Evolutionary conservation across 108 stramenopile genomes (phyloP).

Genomic region (Discostella pseudostelligera): DNA sequence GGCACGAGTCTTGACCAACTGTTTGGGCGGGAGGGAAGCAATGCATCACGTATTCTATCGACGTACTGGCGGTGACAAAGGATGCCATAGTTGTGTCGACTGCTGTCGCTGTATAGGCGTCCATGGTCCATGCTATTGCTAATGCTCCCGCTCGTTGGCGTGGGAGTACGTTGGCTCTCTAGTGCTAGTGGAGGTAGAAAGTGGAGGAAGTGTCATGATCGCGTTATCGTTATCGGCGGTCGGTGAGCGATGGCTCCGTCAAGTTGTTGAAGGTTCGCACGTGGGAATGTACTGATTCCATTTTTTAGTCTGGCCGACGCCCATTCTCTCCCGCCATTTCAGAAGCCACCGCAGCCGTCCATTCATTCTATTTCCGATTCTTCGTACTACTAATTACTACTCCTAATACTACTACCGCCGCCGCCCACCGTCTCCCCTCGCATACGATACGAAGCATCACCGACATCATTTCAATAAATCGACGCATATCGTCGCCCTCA

Average conservation of each 20-base stretch:
- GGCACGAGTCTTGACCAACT: constrained; percentile 21
- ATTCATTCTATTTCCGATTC: background rate
- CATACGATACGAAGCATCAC: no score
- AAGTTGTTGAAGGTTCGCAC: no score
- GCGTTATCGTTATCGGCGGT: no score
- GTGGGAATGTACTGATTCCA: no score
- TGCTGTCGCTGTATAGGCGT: background rate
- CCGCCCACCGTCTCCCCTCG: background rate
- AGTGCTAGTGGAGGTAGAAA: no score
- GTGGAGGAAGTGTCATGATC: no score
- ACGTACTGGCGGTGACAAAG: constrained; percentile 43
- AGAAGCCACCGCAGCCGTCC: background rate
- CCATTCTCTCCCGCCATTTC: background rate
- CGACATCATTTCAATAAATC: no score
- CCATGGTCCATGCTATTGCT: background rate
- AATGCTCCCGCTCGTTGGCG: no score
- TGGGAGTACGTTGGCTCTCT: no score
- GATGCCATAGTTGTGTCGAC: constrained; percentile 26
- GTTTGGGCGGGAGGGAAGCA: constrained; percentile 16
- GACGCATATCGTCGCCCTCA: no score
- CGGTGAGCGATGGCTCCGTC: no score
- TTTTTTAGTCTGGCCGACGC: background rate
- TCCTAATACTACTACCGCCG: no score
- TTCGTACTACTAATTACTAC: background rate
- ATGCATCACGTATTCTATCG: constrained; percentile 32